phyloP scores from a whole-genome alignment of 345 rosid genomes.

The Citrus sinensis region DNA sequence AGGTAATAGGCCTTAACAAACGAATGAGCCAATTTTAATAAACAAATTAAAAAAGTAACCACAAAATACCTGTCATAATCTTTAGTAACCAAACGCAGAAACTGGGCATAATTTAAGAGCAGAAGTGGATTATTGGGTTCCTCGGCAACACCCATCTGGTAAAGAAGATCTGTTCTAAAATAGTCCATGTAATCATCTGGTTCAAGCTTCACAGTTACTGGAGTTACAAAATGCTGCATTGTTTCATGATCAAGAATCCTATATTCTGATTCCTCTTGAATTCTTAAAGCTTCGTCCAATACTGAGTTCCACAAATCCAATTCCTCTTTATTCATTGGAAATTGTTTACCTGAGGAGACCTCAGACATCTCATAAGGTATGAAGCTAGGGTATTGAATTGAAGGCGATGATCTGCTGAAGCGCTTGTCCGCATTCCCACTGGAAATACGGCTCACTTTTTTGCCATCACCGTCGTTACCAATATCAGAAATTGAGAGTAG shows the following conservation, averaged over 20 bases:
- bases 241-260: conserved; percentile 36
- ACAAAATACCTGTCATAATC: conserved; percentile 58
- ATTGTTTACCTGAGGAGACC: background rate
- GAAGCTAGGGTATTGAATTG: conserved; percentile 4
- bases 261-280: conserved; percentile 24
- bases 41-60: background rate
- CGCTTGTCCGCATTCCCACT: background rate
- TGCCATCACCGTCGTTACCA: background rate
- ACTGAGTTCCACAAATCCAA: conserved; percentile 46
- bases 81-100: conserved; percentile 47
- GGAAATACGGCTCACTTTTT: background rate
- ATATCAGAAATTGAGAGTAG: background rate
- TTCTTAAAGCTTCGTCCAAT: conserved; percentile 43
- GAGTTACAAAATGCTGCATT: conserved; percentile 32
- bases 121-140: conserved; percentile 63
- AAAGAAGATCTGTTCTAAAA: conserved; percentile 47
- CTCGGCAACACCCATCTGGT: conserved; percentile 51
- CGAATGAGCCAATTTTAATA: background rate
- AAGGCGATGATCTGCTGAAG: background rate
- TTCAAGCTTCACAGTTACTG: conserved; percentile 38
- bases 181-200: conserved; percentile 42
- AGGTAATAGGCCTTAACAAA: background rate
- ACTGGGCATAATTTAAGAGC: conserved; percentile 70
- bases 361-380: background rate
- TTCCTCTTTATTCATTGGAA: conserved; percentile 32